phyloP scores from a whole-genome alignment of 495 filamentous ascomycete species.

The Podospora fimiseda region DNA sequence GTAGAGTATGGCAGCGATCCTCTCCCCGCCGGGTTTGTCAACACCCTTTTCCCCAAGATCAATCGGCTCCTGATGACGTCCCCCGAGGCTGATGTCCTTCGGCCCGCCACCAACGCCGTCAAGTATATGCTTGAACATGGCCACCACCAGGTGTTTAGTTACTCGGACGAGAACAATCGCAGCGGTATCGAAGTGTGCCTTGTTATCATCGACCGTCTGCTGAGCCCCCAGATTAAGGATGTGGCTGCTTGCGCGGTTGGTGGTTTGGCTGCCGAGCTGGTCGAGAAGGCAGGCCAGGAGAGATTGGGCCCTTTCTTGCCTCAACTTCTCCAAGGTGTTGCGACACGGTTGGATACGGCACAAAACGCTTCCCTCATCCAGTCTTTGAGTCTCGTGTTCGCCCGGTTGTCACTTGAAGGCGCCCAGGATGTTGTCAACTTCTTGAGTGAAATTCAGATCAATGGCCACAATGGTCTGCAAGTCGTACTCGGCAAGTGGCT shows the following conservation, averaged over 20 bases:
- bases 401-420: slow-evolving; percentile 73
- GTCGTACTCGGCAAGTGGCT: slow-evolving; percentile 93
- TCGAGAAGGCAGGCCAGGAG: slow-evolving; percentile 87
- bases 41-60: slow-evolving; percentile 77
- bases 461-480: slow-evolving; percentile 67
- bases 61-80: slow-evolving; percentile 72
- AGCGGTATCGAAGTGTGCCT: slow-evolving; percentile 83
- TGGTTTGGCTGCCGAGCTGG: slow-evolving; percentile 86
- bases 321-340: slow-evolving; percentile 86
- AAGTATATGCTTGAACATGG: slow-evolving; percentile 85
- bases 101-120: slow-evolving; percentile 77
- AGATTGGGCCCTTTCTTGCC: slow-evolving; percentile 81
- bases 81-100: slow-evolving; percentile 76
- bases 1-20: slow-evolving; percentile 75
- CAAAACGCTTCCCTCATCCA: slow-evolving; percentile 77
- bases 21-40: slow-evolving; percentile 79
- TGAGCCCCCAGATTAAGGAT: slow-evolving; percentile 75
- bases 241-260: slow-evolving; percentile 93
- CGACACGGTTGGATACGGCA: slow-evolving; percentile 74
- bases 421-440: slow-evolving; percentile 90
- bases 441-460: slow-evolving; percentile 73
- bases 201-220: slow-evolving; percentile 86
- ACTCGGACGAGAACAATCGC: slow-evolving; percentile 67
- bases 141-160: slow-evolving; percentile 76
- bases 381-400: slow-evolving; percentile 91